Evolutionary conservation across 148 eudicot genomes (phyloP).

Genomic region (Rhododendron vialii): DNA sequence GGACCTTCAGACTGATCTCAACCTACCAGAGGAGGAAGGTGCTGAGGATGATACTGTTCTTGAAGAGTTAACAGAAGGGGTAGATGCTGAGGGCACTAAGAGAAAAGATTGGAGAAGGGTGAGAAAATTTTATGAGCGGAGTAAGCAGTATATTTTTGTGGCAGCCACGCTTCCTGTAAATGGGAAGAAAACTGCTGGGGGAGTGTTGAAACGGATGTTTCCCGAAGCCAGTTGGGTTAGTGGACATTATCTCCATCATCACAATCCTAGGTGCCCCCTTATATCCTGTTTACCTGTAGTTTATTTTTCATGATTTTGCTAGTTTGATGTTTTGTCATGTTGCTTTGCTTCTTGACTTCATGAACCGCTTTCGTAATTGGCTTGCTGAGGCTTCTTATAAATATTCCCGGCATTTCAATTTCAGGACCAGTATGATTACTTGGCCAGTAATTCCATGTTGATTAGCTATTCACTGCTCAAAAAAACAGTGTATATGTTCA

Average conservation of each 20-base stretch:
- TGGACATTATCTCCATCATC: slow-evolving; percentile 80
- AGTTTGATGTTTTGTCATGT: not conserved
- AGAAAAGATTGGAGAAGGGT: slow-evolving; percentile 75
- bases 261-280: slow-evolving; percentile 71
- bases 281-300: slow-evolving; percentile 2
- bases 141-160: slow-evolving; percentile 91
- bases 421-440: not conserved
- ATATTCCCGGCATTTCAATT: not conserved
- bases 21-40: slow-evolving; percentile 30
- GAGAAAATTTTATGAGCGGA: slow-evolving; percentile 63
- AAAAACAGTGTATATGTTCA: not conserved
- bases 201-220: slow-evolving; percentile 71
- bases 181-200: slow-evolving; percentile 90
- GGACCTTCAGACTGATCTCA: slow-evolving; percentile 21
- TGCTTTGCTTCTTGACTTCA: not conserved
- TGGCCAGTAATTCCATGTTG: not conserved
- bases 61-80: slow-evolving; percentile 26
- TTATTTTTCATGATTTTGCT: not conserved
- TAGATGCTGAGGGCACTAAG: slow-evolving; percentile 18
- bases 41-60: slow-evolving; percentile 18
- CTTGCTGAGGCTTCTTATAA: not conserved
- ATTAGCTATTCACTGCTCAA: not conserved
- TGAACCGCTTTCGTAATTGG: not conserved
- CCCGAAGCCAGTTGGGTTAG: slow-evolving; percentile 87
- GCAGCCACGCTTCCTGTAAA: slow-evolving; percentile 95